Evolutionary conservation across 2,329 filamentous ascomycete species (phyloP).

Genomic region (Alternaria sp.): DNA sequence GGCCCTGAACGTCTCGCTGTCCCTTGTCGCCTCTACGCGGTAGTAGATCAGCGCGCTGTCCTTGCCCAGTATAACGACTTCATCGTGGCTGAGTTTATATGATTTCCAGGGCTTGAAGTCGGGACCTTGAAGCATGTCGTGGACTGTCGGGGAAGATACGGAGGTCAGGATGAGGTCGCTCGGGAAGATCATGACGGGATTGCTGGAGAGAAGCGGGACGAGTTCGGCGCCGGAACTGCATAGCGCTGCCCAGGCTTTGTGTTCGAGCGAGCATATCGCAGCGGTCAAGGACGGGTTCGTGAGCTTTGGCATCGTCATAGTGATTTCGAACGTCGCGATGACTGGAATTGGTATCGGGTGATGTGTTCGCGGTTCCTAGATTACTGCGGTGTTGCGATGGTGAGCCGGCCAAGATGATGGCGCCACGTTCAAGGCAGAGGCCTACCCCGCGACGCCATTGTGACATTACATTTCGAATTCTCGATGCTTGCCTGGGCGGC

Average conservation of each 20-base stretch:
- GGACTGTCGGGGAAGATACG: constrained; percentile 34
- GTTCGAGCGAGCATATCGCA: constrained; percentile 37
- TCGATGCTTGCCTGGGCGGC: background rate
- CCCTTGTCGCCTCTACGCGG: constrained; percentile 28
- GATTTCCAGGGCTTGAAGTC: constrained; percentile 32
- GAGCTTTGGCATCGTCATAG: constrained; percentile 19
- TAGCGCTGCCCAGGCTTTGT: constrained; percentile 46
- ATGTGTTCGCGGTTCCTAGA: background rate
- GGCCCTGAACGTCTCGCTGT: constrained; percentile 23
- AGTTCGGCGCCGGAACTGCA: constrained; percentile 42
- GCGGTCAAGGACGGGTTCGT: constrained; percentile 34
- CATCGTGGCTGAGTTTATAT: constrained; percentile 37
- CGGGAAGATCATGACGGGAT: constrained; percentile 51
- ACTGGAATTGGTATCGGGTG: background rate
- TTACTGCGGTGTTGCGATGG: background rate
- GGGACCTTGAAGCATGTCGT: constrained; percentile 26
- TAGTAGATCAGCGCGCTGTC: constrained; percentile 35
- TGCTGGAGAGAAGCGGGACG: constrained; percentile 41
- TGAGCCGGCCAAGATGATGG: background rate
- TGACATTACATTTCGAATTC: constrained; percentile 10
- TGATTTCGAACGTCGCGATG: background rate
- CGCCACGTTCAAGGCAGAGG: background rate
- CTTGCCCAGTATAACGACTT: constrained; percentile 31
- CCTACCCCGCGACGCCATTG: constrained; percentile 16
- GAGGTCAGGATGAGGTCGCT: constrained; percentile 45